Percentiles rank a stretch among this genome's conserved stretches.
Evolutionary conservation across 1,284 basidiomycete genomes (phyloP).

Genomic region (Irpex sp.): DNA sequence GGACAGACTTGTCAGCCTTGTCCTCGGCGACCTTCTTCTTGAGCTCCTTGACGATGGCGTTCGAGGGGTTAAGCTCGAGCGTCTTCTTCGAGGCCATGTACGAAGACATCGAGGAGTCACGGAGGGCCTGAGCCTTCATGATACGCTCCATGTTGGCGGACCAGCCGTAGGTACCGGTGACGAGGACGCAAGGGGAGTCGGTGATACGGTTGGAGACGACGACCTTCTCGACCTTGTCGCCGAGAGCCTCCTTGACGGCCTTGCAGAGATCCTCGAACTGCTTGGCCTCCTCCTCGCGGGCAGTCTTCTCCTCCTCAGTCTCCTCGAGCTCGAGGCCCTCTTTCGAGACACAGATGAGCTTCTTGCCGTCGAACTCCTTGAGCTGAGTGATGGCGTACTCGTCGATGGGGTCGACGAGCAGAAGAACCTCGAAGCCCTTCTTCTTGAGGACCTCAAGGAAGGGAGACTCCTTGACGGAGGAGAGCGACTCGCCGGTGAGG

Average conservation of each 20-base stretch:
- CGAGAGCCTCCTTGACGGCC: conserved; percentile 96
- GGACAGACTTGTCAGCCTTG: conserved; percentile 98
- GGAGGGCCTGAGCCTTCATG: conserved; percentile 99
- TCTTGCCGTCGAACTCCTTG: conserved; percentile 99
- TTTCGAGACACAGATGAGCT: conserved; percentile 97
- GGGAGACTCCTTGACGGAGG: conserved; percentile 89
- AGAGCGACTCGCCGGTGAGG: conserved; percentile 97
- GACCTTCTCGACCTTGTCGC: conserved; percentile 99
- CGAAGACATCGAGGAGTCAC: conserved; percentile 98
- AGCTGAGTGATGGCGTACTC: conserved; percentile 97
- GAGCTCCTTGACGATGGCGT: conserved; percentile 96
- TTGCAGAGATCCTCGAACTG: conserved; percentile 90
- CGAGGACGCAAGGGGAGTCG: conserved; percentile 94
- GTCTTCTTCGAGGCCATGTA: conserved; percentile 99
- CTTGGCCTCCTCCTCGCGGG: conserved; percentile 84
- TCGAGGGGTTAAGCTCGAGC: conserved; percentile 93
- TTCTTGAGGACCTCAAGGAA: conserved; percentile 99
- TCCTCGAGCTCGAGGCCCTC: conserved; percentile 99
- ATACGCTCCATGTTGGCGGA: conserved; percentile 99
- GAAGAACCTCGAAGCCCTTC: conserved; percentile 98
- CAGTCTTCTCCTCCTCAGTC: conserved; percentile 96
- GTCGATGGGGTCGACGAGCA: conserved; percentile 98
- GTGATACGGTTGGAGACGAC: conserved; percentile 97
- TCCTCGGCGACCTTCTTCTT: conserved; percentile 94
- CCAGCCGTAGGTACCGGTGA: conserved; percentile 99